A percentile compares a stretch with the other conserved stretches of the same genome.
Evolutionary conservation across 192 early-diverging fungal genomes (phyloP).

Genomic region (Pilobolus umbonatus): DNA sequence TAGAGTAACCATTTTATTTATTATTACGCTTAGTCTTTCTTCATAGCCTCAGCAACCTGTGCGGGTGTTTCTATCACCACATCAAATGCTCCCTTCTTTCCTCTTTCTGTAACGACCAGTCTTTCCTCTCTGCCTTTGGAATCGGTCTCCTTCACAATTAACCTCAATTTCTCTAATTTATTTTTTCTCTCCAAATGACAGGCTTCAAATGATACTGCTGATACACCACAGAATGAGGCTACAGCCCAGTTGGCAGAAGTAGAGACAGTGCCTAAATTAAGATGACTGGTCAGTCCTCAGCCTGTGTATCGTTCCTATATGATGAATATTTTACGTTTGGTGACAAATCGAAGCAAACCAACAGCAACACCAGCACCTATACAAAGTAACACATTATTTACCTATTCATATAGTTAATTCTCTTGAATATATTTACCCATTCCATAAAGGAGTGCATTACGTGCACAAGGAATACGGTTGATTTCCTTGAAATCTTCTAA

Average conservation of each 20-base stretch:
- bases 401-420: background rate
- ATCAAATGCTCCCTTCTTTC: constrained; percentile 26
- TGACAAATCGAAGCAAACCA: constrained; percentile 34
- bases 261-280: constrained; percentile 24
- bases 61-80: constrained; percentile 24
- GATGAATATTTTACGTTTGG: constrained; percentile 18
- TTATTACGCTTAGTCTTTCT: background rate
- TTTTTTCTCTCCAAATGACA: constrained; percentile 35
- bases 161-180: constrained; percentile 21
- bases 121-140: constrained; percentile 5
- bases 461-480: constrained; percentile 38
- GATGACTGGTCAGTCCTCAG: background rate
- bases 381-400: background rate
- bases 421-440: constrained; percentile 23
- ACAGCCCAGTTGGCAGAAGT: constrained; percentile 42
- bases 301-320: background rate
- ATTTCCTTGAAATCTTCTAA: constrained; percentile 39
- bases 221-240: constrained; percentile 33
- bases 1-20: background rate
- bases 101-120: constrained; percentile 21
- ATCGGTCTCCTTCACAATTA: constrained; percentile 29
- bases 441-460: constrained; percentile 39
- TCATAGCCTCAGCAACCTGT: background rate
- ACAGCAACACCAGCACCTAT: constrained; percentile 30
- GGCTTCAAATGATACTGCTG: constrained; percentile 30